These are phyloP conservation scores for Chloranthus sessilifolius DNA, from an alignment of 164 flowering plant species.

Conservation along the genomic window DNA sequence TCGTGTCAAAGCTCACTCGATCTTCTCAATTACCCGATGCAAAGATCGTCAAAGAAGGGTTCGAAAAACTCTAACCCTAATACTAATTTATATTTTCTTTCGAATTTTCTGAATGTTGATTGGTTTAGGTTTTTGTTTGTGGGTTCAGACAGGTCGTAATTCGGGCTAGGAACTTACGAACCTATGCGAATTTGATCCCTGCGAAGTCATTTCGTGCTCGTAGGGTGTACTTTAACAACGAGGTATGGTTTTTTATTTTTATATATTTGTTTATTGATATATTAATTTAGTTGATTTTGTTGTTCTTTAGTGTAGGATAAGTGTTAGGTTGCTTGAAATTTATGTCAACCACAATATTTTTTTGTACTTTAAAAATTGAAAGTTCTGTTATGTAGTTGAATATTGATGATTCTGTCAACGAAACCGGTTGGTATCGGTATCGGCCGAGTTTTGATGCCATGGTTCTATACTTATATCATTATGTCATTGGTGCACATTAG, in stretches of 20 bases:
- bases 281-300: too few relatives aligned
- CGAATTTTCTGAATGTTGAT: not conserved
- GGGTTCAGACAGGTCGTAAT: constrained; percentile 69
- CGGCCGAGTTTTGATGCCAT: too few relatives aligned
- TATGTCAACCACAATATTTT: too few relatives aligned
- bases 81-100: not conserved
- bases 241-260: constrained; percentile 35
- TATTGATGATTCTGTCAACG: too few relatives aligned
- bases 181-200: constrained; percentile 81
- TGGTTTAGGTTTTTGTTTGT: not conserved
- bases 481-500: too few relatives aligned
- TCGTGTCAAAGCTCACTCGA: constrained; percentile 92
- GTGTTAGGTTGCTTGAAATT: too few relatives aligned
- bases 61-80: not conserved
- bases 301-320: too few relatives aligned
- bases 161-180: constrained; percentile 82
- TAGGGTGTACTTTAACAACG: constrained; percentile 65
- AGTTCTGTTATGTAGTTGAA: too few relatives aligned
- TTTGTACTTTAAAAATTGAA: too few relatives aligned
- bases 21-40: constrained; percentile 68
- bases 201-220: constrained; percentile 79
- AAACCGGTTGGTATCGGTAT: too few relatives aligned
- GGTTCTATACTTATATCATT: too few relatives aligned
- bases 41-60: constrained; percentile 93
- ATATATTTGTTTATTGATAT: too few relatives aligned